Conservation (phyloP, 345 rosid genomes). For the Acer saccharum region DNA sequence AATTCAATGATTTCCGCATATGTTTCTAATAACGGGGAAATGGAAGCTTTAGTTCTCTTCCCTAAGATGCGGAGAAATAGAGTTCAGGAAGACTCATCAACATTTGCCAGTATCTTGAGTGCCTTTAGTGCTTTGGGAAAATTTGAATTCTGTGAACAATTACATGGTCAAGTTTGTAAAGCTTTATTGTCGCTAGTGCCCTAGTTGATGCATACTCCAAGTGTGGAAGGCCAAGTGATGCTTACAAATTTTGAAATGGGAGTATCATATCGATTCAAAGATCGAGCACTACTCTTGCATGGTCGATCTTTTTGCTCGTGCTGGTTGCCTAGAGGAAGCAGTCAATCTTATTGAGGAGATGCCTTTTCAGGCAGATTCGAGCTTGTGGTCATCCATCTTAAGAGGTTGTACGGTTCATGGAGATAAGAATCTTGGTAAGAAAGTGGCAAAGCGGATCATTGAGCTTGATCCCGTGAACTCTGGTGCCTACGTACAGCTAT, state of each 20-base stretch:
- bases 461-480: slow-evolving; percentile 80
- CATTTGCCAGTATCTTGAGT: slow-evolving; percentile 52
- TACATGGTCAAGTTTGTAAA: slow-evolving; percentile 58
- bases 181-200: slow-evolving; percentile 39
- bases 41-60: slow-evolving; percentile 57
- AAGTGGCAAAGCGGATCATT: slow-evolving; percentile 64
- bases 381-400: slow-evolving; percentile 73
- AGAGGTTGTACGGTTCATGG: slow-evolving; percentile 82
- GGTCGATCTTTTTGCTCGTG: slow-evolving; percentile 79
- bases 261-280: slow-evolving; percentile 55
- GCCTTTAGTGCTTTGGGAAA: slow-evolving; percentile 49
- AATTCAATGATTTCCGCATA: slow-evolving; percentile 82
- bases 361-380: slow-evolving; percentile 63
- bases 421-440: slow-evolving; percentile 58
- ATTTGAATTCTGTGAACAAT: slow-evolving; percentile 33
- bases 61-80: slow-evolving; percentile 53
- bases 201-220: slow-evolving; percentile 7
- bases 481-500: slow-evolving; percentile 78
- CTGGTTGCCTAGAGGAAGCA: slow-evolving; percentile 70
- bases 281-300: slow-evolving; percentile 78
- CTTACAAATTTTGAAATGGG: slow-evolving; percentile 44
- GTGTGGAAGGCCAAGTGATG: slow-evolving; percentile 40
- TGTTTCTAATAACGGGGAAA: slow-evolving; percentile 53
- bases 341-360: slow-evolving; percentile 53
- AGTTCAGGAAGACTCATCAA: slow-evolving; percentile 27